Conservation (phyloP, 129 eudicot species). For the Pseudognaphalium luteoalbum region DNA sequence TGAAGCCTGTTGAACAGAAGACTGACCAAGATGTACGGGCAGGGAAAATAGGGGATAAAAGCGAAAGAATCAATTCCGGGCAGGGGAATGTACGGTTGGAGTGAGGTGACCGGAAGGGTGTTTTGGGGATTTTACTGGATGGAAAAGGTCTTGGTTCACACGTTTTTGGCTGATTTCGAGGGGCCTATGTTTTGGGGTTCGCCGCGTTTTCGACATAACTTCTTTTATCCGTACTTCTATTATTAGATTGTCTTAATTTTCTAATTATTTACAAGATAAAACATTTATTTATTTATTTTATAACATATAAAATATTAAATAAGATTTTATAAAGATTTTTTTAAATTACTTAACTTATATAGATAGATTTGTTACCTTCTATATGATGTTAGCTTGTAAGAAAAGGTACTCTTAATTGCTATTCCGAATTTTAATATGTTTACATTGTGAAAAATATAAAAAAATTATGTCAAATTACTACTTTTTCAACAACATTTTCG, state of each 20-base stretch:
- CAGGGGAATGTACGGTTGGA: slow-evolving; percentile 34
- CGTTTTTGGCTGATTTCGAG: slow-evolving; percentile 12
- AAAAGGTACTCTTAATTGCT: no score
- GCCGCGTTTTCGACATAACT: slow-evolving; percentile 31
- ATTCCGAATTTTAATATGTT: no score
- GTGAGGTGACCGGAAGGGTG: slow-evolving; percentile 29
- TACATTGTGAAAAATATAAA: no score
- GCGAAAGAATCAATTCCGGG: slow-evolving; percentile 38
- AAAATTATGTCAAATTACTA: no score
- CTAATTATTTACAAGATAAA: no score
- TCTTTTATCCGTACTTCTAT: not conserved
- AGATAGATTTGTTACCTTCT: no score
- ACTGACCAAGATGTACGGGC: slow-evolving; percentile 53
- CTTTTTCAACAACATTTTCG: no score
- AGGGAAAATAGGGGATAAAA: slow-evolving; percentile 24
- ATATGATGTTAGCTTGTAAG: no score
- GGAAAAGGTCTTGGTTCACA: slow-evolving; percentile 34
- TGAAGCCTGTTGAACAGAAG: slow-evolving; percentile 26
- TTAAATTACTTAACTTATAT: no score
- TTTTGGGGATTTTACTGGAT: slow-evolving; percentile 15
- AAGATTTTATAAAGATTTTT: no score
- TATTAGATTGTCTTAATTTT: not conserved
- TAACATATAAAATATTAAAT: no score
- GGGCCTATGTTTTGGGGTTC: slow-evolving; percentile 34
- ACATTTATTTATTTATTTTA: no score